Base-by-base conservation (phyloP, 495 filamentous ascomycete genomes). In the Lasiosphaeria miniovina region DNA sequence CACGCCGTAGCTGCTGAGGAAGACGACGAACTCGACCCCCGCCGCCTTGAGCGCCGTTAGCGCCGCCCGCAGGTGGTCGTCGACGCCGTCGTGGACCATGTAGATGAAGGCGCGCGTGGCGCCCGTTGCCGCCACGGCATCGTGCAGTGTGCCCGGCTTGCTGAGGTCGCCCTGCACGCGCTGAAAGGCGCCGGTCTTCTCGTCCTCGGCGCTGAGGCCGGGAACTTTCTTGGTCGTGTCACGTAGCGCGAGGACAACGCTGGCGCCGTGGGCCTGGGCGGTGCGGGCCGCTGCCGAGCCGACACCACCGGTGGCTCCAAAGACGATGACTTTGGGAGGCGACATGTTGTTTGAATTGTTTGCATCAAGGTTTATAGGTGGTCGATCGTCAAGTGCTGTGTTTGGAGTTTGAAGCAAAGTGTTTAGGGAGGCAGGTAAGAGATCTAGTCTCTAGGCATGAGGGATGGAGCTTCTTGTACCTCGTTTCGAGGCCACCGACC, bases 91-190 rank as follows among this genome's bases (percentile, higher is more conserved):
- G 17, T 40, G 49, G 32, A 46, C 6, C 34, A 53, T 17, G 57
- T 68, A 65, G 57, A 65, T 51, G 58, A 68, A 68, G 51, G 62
- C 65, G 6, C 15, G 46, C 41, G 51, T 68, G 36, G 65, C 59
- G 14, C 60, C 62, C 1, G 65, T 58, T 11, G 41, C 36, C 36
- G 33, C 7, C 8, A 61, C 61, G 32, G 65, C 65, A 0, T 50
- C 36, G 17, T 35, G 36, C 17, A 68, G 11, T 24, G 53, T 54
- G 10, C 52, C 54, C 0, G 60, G 62, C 11, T 61, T 14, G 8
- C 49, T 51, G 17, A 68, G 57, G 54, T 68, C 62, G 32, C 60
- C 65, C 4, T 63, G 51, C 45, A 68, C 60, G 15, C 65, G 65
- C 38, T 60, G 34, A 41, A 63, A 59, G 24, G 41, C 52, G 36